Conservation (phyloP, 2,329 filamentous ascomycete genomes). For the Zymoseptoria brevis region DNA sequence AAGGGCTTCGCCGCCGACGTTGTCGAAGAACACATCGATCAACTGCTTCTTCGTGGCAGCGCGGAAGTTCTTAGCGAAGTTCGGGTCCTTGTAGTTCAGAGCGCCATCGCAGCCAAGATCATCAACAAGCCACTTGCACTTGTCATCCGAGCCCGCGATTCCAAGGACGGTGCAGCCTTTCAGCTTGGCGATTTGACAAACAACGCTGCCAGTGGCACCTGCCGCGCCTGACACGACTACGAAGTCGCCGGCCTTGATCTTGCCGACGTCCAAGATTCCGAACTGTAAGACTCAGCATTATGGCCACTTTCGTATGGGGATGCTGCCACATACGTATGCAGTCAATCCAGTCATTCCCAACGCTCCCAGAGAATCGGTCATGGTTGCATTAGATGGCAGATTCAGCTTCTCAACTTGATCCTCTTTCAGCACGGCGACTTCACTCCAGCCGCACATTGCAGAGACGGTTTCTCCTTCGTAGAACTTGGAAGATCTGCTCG, state of each 20-base stretch:
- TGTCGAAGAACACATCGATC: constrained; percentile 62
- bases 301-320: background rate
- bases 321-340: constrained; percentile 45
- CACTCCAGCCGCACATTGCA: constrained; percentile 31
- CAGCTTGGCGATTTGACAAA: constrained; percentile 69
- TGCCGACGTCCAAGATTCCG: constrained; percentile 60
- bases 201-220: constrained; percentile 68
- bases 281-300: constrained; percentile 33
- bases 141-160: constrained; percentile 58
- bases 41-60: constrained; percentile 45
- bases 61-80: constrained; percentile 54
- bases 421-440: constrained; percentile 32
- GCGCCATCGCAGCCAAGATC: constrained; percentile 61
- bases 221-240: constrained; percentile 73
- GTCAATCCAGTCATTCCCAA: constrained; percentile 62
- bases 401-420: constrained; percentile 19
- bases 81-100: constrained; percentile 60
- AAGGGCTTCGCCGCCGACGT: constrained; percentile 62
- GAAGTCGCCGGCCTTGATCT: constrained; percentile 61
- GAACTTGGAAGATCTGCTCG: constrained; percentile 26
- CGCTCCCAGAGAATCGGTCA: constrained; percentile 23
- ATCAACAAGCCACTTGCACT: constrained; percentile 57
- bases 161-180: constrained; percentile 59
- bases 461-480: constrained; percentile 31
- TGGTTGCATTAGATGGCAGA: constrained; percentile 16